A percentile compares a stretch with the other conserved stretches of the same genome.
Evolutionary conservation across 2,329 filamentous ascomycete species (phyloP).

Genomic region (Aspergillus sp.): DNA sequence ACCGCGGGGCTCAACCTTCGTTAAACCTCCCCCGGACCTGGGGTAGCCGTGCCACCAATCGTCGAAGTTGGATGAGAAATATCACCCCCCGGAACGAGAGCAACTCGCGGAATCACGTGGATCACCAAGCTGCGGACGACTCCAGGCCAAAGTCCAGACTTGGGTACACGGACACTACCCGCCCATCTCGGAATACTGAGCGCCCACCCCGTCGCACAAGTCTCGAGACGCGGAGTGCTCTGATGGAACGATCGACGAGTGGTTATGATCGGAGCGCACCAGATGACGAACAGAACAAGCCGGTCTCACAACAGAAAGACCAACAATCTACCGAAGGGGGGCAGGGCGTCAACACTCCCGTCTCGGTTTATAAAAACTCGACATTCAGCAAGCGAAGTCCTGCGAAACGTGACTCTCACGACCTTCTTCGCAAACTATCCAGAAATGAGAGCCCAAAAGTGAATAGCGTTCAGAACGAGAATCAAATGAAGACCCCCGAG

Average conservation of each 20-base stretch:
- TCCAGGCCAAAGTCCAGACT: conserved; percentile 17
- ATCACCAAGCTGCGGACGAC: conserved; percentile 8
- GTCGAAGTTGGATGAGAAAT: conserved; percentile 31
- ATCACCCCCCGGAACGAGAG: conserved; percentile 18
- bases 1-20: conserved; percentile 16
- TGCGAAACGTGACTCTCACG: conserved; percentile 31
- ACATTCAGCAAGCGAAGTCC: conserved; percentile 23
- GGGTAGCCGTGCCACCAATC: conserved; percentile 27
- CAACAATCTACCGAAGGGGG: conserved; percentile 17
- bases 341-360: conserved; percentile 33
- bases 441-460: conserved; percentile 28
- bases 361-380: conserved; percentile 30
- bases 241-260: conserved; percentile 16
- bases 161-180: conserved; percentile 22
- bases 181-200: conserved; percentile 23
- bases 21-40: conserved; percentile 34
- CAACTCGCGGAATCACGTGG: conserved; percentile 12
- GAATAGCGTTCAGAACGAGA: conserved; percentile 15
- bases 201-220: conserved; percentile 23
- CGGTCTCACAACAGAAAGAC: conserved; percentile 9
- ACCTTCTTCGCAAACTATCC: conserved; percentile 38
- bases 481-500: conserved; percentile 28
- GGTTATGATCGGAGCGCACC: conserved; percentile 8
- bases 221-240: conserved; percentile 14
- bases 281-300: conserved; percentile 9